Percentiles rank a stretch among this genome's conserved stretches.
phyloP scores from a whole-genome alignment of 106 monocot genomes.

The Dactylorhiza incarnata region DNA sequence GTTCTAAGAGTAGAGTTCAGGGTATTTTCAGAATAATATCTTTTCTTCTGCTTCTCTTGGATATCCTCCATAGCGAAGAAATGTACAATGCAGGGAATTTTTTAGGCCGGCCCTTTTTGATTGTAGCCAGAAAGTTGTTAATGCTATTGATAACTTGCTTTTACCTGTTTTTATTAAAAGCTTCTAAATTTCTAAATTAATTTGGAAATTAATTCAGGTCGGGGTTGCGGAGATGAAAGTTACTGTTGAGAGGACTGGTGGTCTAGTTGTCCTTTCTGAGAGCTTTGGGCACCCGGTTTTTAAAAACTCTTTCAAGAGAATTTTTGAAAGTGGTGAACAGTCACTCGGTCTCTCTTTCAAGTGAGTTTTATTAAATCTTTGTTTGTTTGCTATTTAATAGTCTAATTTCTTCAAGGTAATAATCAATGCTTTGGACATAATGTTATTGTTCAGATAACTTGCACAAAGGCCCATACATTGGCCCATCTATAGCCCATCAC shows the following conservation, averaged over 20 bases:
- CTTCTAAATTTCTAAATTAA: background rate
- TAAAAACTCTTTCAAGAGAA: conserved; percentile 88
- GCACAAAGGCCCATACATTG: no score
- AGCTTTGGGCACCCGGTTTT: conserved; percentile 97
- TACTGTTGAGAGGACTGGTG: conserved; percentile 91
- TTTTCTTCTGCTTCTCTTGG: background rate
- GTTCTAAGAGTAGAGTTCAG: no score
- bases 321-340: conserved; percentile 85
- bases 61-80: background rate
- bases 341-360: conserved; percentile 98
- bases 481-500: no score
- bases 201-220: conserved; percentile 34
- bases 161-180: background rate
- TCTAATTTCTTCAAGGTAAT: background rate
- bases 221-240: conserved; percentile 99
- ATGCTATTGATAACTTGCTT: background rate
- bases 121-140: background rate
- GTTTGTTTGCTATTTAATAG: background rate
- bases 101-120: no score
- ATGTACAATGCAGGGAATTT: background rate
- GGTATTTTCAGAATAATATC: background rate
- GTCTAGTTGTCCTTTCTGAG: conserved; percentile 94
- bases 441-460: no score
- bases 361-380: conserved; percentile 38
- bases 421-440: background rate